Base-by-base conservation (phyloP, 2,329 filamentous ascomycete genomes). In the Emericellopsis atlantica region DNA sequence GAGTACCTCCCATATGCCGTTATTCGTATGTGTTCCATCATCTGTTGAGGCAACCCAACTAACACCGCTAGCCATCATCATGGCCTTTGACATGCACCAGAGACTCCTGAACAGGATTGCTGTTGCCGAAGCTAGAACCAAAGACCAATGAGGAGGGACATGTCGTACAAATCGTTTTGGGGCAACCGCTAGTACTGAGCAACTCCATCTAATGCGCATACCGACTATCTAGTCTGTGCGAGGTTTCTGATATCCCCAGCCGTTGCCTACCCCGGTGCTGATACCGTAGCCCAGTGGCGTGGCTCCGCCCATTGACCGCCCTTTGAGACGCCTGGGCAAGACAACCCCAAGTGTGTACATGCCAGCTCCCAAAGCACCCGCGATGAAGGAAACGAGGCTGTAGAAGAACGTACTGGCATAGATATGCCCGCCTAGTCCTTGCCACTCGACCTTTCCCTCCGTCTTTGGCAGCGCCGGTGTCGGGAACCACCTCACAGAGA, bases 401-500 rank as follows among this genome's bases (percentile, higher is more conserved):
- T 81, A 81, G 45, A 80, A 79, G 1, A 80, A 58, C 26, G 75
- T 80, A 55, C 74, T 77, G 7, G 74, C 72, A 52, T 76, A 79
- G 26, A 80, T 67, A 48, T 80, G 76, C 0, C 76, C 74, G 14
- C 76, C 76, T 60, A 81, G 69, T 4, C 77, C 77, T 44, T 72
- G 67, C 77, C 77, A 81, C 58, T 79, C 74, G 6, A 81, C 74
- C 45, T 64, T 67, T 10, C 77, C 77, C 57, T 79, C 76, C n/a
- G 69, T 76, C 56, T 72, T 73, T 47, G 84, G 84, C 47, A 90
- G 65, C 32, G 71, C 67, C 1, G 84, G 81, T 21, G 75, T 83
- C 1, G 83, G 82, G 58, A 90, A 92, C 92, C 92, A 96, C 36
- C 86, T 70, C 12, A 96, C 81, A 33, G 78, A 83, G 53, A 96